phyloP scores from a whole-genome alignment of 2,329 filamentous ascomycete species.

The Blastomyces emzantsi region DNA sequence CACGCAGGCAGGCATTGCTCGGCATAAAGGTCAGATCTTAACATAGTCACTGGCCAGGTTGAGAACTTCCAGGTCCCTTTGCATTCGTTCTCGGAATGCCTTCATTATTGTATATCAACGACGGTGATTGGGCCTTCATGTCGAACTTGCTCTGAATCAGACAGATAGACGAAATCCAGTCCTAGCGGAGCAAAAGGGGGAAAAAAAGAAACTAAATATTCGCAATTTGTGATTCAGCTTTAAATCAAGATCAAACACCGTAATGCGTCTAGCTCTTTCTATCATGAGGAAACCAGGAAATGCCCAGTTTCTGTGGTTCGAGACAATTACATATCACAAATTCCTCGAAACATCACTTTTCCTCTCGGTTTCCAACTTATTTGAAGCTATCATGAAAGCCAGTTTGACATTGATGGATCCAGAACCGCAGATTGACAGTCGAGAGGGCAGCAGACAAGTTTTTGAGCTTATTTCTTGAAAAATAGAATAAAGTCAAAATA shows the following conservation, averaged over 20 bases:
- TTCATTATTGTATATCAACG: neutral
- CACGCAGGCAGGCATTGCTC: neutral
- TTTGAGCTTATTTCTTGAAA: neutral
- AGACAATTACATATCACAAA: neutral
- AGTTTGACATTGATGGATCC: constrained; percentile 1
- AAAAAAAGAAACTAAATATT: neutral
- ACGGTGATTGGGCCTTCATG: neutral
- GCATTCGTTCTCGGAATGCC: neutral
- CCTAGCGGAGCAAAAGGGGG: neutral
- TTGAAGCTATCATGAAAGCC: neutral
- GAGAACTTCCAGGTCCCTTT: neutral
- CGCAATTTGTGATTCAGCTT: neutral
- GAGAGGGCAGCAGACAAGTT: neutral
- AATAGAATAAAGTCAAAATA: neutral
- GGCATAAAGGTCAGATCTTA: neutral
- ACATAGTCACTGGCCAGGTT: neutral
- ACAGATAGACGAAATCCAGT: neutral
- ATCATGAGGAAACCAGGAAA: neutral
- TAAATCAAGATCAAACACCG: neutral
- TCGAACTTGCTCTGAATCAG: neutral
- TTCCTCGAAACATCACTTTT: neutral
- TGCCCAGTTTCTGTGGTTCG: neutral
- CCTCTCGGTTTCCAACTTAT: constrained; percentile 1
- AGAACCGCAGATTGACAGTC: neutral
- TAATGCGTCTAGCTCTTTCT: neutral